phyloP scores from a whole-genome alignment of 495 filamentous ascomycete genomes.

The Trichoderma gamsii region DNA sequence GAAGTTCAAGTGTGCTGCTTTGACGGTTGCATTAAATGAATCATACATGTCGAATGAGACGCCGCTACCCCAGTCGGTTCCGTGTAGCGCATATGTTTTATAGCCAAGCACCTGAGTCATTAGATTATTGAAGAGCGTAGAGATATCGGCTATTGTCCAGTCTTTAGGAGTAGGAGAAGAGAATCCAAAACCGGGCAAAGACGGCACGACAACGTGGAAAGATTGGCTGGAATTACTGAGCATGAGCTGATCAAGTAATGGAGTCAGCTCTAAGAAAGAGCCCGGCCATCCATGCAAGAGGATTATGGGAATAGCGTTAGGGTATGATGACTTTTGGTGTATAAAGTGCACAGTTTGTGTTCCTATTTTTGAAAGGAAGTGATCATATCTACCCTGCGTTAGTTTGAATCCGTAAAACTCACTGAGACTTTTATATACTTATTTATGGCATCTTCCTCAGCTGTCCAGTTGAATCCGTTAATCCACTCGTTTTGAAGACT shows the following conservation, averaged over 20 bases:
- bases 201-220: conserved; percentile 16
- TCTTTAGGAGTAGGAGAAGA: conserved; percentile 15
- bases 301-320: neutral
- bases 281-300: neutral
- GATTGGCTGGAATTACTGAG: neutral
- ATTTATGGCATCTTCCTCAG: neutral
- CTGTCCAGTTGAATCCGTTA: neutral
- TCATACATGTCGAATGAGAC: conserved; percentile 24
- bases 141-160: conserved; percentile 18
- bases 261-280: conserved; percentile 19
- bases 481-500: neutral
- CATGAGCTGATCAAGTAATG: neutral
- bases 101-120: conserved; percentile 23
- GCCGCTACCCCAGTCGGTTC: conserved; percentile 30
- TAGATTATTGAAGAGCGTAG: conserved; percentile 15
- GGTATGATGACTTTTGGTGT: neutral
- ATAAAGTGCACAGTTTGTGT: neutral
- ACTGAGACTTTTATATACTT: neutral
- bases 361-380: neutral
- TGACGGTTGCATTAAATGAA: conserved; percentile 14
- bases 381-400: neutral
- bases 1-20: too few species aligned
- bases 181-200: conserved; percentile 17
- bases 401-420: neutral
- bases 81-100: conserved; percentile 25